Conservation (phyloP, 2,329 filamentous ascomycete genomes). For the Simplicillium aogashimaense region DNA sequence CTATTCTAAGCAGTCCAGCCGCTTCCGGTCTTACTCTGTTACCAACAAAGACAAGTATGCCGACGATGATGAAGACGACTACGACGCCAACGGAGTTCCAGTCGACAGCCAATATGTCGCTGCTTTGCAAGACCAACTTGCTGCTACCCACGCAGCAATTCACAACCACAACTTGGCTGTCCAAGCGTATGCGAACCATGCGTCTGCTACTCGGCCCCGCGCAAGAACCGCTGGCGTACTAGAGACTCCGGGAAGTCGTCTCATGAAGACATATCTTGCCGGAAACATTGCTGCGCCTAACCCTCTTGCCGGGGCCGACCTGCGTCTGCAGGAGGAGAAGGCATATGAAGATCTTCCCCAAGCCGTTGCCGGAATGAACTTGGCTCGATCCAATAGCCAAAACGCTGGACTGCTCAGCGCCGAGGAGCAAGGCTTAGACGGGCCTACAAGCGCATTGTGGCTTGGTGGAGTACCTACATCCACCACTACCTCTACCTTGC, state of each 20-base stretch:
- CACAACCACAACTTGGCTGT: conserved; percentile 89
- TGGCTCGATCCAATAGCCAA: conserved; percentile 56
- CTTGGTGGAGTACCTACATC: conserved; percentile 95
- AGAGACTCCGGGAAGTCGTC: conserved; percentile 60
- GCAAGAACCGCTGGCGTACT: conserved; percentile 87
- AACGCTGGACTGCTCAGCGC: conserved; percentile 58
- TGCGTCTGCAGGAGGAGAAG: conserved; percentile 63
- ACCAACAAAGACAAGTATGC: conserved; percentile 98
- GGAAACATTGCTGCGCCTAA: conserved; percentile 62
- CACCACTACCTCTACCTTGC: conserved; percentile 88
- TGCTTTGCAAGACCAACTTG: conserved; percentile 51
- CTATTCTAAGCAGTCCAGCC: conserved; percentile 68
- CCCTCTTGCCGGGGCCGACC: conserved; percentile 64
- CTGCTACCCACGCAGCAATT: conserved; percentile 60
- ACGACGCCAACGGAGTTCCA: conserved; percentile 40
- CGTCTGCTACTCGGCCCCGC: conserved; percentile 71
- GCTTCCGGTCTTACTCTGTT: conserved; percentile 95
- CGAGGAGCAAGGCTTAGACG: conserved; percentile 75
- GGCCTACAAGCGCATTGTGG: conserved; percentile 89
- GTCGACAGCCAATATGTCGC: conserved; percentile 51
- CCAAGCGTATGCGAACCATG: conserved; percentile 81
- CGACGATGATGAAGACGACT: conserved; percentile 76
- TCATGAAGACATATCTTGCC: conserved; percentile 65
- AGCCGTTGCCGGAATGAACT: conserved; percentile 70
- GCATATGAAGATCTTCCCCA: conserved; percentile 74